Base-by-base conservation (phyloP, 257 asterid species). In the Penstemon eatonii region DNA sequence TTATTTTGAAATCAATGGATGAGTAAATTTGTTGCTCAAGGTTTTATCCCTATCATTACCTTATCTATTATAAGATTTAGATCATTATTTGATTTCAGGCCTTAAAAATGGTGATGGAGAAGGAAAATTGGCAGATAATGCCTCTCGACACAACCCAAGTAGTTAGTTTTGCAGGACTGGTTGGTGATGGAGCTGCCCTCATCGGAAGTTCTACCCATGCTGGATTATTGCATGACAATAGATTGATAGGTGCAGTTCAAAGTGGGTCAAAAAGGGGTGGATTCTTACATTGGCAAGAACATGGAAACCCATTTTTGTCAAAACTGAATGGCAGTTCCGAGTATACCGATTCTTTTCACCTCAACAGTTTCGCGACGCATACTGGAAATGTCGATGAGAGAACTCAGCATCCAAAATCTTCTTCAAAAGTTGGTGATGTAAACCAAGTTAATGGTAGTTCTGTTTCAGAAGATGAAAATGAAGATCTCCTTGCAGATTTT, bases 181-280 rank as follows among this genome's bases (percentile, higher is more conserved):
- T 94, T 56, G 99, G 99, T 71, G 99, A 94, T 83, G 99, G 99
- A 72, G 99, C 98, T 66, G 96, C 99, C 66, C 85, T 94, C 73
- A 86, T 91, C 70, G 81, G 73, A 74, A 79, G 67, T 66, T 79
- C 93, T 73, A 82, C 82, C 19, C 79, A 74, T 58, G 72, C 78
- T 72, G 85, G 83, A 73, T 75, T 79, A 80, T 76, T 83, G 81
- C 85, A 77, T 76, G 79, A 73, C 74, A 80, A 63, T 65, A 85
- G 82, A 73, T 79, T 87, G 61, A 67, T 63, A 66, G 84, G 78
- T 79, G 78, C 83, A 65, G 82, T 65, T 65, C 86, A 73, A 73
- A 82, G 73, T 79, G 84, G 85, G 63, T 74, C 89, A 10, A 89
- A 73, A 76, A 84, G 81, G 78, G 81, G 87, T 73, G 98, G 96